phyloP scores from a whole-genome alignment of 306 rosid species.

The Corylus heterophylla region DNA sequence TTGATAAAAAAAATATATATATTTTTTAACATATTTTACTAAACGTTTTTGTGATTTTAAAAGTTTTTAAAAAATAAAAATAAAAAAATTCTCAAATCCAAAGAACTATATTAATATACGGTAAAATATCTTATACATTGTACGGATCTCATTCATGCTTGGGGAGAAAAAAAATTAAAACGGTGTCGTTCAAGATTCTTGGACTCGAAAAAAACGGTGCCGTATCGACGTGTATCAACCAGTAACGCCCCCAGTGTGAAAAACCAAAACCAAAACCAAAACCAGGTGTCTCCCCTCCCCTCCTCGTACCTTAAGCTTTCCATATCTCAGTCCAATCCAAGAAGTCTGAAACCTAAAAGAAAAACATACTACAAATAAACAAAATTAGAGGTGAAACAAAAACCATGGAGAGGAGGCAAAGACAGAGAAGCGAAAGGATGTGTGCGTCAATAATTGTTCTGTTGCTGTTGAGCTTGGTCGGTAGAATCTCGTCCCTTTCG shows the following conservation, averaged over 20 bases:
- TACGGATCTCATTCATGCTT: no score
- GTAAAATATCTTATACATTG: no score
- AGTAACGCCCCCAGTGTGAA: not conserved
- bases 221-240: not conserved
- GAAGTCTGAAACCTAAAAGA: not conserved
- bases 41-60: no score
- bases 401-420: slow-evolving; percentile 42
- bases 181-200: no score
- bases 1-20: no score
- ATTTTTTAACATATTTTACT: no score
- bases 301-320: not conserved
- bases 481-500: slow-evolving; percentile 63
- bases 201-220: not conserved
- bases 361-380: not conserved
- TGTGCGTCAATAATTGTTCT: slow-evolving; percentile 42
- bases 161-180: no score
- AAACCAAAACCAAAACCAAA: no score
- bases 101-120: no score
- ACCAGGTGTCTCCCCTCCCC: not conserved
- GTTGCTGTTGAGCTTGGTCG: slow-evolving; percentile 42
- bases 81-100: no score
- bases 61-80: no score
- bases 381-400: not conserved
- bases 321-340: not conserved
- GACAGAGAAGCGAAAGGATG: slow-evolving; percentile 32